Conservation (phyloP, 768 basidiomycete genomes). For the Boletus vermiculosoides region DNA sequence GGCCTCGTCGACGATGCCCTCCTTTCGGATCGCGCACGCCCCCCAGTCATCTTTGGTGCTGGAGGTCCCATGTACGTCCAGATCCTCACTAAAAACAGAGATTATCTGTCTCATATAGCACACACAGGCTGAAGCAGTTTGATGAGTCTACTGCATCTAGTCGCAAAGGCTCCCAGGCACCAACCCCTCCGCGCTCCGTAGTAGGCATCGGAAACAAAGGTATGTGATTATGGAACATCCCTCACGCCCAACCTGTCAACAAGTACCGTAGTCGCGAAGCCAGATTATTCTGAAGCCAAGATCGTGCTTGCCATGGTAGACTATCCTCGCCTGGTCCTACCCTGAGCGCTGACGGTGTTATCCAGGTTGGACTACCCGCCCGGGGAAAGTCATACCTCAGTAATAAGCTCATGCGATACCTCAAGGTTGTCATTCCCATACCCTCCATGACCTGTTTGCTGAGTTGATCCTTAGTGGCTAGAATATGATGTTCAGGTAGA, state of each 20-base stretch:
- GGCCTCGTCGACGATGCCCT: slow-evolving; percentile 13
- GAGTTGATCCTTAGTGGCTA: slow-evolving; percentile 70
- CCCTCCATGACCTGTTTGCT: slow-evolving; percentile 3
- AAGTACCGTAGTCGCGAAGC: slow-evolving; percentile 66
- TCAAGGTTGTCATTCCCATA: slow-evolving; percentile 59
- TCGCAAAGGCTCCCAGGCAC: slow-evolving; percentile 66
- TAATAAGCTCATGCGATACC: slow-evolving; percentile 95
- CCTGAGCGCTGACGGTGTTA: not conserved
- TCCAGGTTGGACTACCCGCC: slow-evolving; percentile 93
- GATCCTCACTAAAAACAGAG: not conserved
- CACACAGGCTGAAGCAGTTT: slow-evolving; percentile 69
- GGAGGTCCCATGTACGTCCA: slow-evolving; percentile 67
- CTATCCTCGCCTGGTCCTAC: not conserved
- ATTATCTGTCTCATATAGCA: not conserved
- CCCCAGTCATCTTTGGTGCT: slow-evolving; percentile 66
- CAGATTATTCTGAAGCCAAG: slow-evolving; percentile 98
- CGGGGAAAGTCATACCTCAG: slow-evolving; percentile 97
- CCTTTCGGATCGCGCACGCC: slow-evolving; percentile 26
- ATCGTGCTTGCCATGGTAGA: slow-evolving; percentile 95
- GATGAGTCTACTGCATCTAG: slow-evolving; percentile 74
- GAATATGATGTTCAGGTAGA: slow-evolving; percentile 94
- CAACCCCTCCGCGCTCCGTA: slow-evolving; percentile 79
- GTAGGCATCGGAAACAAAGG: slow-evolving; percentile 91
- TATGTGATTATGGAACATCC: slow-evolving; percentile 26
- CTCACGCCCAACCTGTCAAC: not conserved